Evolutionary conservation across 2,329 filamentous ascomycete species (phyloP), one percentile per base, ranked within the genome.

Genomic region (Neopestalotiopsis sp.): DNA sequence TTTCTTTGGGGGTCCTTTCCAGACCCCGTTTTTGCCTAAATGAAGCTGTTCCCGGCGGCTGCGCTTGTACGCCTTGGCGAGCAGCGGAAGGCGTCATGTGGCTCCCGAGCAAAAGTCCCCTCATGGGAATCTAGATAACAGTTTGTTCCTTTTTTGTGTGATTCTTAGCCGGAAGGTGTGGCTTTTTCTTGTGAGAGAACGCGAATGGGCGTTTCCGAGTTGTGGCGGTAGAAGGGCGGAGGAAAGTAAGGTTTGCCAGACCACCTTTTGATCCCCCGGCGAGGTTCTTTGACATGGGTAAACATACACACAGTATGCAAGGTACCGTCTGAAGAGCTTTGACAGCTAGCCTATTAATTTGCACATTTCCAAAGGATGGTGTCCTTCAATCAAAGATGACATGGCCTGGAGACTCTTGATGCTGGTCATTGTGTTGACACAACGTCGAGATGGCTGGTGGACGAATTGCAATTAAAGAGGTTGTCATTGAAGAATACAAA

Each of bases 1-100:
- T 38, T 10, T 38, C 10, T 38, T 38, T 38, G 34, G 7, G 60
- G n/a, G 13, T 5, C 62, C 12, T n/a, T 6, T 30, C 42, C n/a
- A 28, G 24, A 28, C 14, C 40, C 24, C 24, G 12, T 52, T 45
- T 65, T 49, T 65, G 62, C 38, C 62, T 65, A 65, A 65, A 49
- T 65, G 62, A 34, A 42, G 40, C 62, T 30, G 40, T 40, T 49
- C 62, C 62, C 38, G 30, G 42, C 62, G 62, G 62, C 62, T 65
- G 42, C 62, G 42, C 42, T 65, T 49, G 20, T 30, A n/a, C 10
- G 24, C 12, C 62, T 65, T 65, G 62, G 42, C 62, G 28, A 20
- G 30, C n/a, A 34, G 28, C 32, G 59, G n/a, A 62, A 40, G 32
- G 30, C 12, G 32, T 62, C 59, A 30, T 59, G 24, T 59, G 24